Base-by-base conservation (phyloP, 495 filamentous ascomycete genomes). In the Cercophora scortea region DNA sequence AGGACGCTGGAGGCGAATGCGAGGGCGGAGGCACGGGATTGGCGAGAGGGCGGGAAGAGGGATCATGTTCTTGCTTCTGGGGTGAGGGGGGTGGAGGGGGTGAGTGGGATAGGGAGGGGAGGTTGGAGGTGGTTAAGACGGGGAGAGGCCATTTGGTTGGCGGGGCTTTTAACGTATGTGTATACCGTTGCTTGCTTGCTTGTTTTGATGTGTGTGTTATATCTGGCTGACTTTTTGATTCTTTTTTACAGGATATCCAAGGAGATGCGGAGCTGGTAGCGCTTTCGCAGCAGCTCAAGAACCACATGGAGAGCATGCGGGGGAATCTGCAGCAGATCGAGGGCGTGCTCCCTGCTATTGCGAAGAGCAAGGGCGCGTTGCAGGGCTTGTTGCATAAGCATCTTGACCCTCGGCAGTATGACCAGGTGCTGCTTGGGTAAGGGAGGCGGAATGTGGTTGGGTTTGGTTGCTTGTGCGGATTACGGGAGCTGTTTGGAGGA, bases 221-320 rank as follows among this genome's bases (percentile, higher is more conserved):
- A 10, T 4, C 11, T 18, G 1, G 8, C 11, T 18, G 1, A 9
- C 39, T 4, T 35, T 2, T 25, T 25, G 12, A 6, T 3, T 32
- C 11, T 19, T 7, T 6, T 45, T 45, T 45, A 33, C 16, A 8
- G 13, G 15, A 10, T 42, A 32, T 32, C 9, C 43, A 36, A 32
- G 33, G 69, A 48, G 60, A 61, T 46, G 41, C 70, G 2, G 36
- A 62, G 32, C 64, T 75, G 33, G 32, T 64, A 1, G 61, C 52
- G 15, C 49, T 78, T 13, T 68, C 71, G 4, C 61, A 61, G 41
- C 74, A 75, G 58, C 62, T 76, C 42, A 67, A 62, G 4, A 71
- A 49, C 48, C 73, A 76, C 50, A 74, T 78, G 72, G 69, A 76
- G 56, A 76, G 60, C 74, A 84, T 76, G 82, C 79, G 65, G 65